Evolutionary conservation across 345 rosid genomes (phyloP), one percentile per base, ranked within the genome.

Genomic region (Eucalyptus lansdowneana): DNA sequence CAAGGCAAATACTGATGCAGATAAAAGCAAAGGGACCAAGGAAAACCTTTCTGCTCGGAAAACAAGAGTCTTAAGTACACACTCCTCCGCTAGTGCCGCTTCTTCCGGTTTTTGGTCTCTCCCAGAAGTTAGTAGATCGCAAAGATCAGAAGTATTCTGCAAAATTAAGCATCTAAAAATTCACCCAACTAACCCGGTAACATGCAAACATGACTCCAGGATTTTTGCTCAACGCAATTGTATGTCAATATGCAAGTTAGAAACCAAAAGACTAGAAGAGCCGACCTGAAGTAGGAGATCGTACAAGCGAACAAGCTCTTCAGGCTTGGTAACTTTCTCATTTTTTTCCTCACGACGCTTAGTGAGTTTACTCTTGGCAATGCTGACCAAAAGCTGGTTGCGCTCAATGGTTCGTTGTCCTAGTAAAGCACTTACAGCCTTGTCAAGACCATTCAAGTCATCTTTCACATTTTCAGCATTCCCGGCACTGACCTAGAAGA

Each of bases 121-220:
- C 92, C 98, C 98, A 69, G 99, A 98, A 92, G 98, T 97, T 90
- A 98, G 95, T 88, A 98, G 97, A 94, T 98, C 99, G 90, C 98
- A 96, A 88, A 98, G 97, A 94, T 97, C 99, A 91, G 96, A 92
- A n/a, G 95, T 95, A 94, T 97, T 98, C 99, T 98, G 98, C 91
- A 85, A 93, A 67, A 92, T 86, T 10, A 88, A 53, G 25, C 50
- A 88, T 31, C 62, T 24, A 21, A 81, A 37, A 45, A 86, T 86
- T 50, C 56, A 86, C 60, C 87, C 27, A 27, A 44, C 56, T 22
- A 22, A 47, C 49, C 83, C 8, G 14, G 42, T 51, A 31, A 88
- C 69, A 24, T 29, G 50, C 27, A 45, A 87, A 58, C 11, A 47
- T 15, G 80, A 45, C 45, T 42, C 29, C 34, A 65, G 80, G 47